Conservation (phyloP, 2,329 filamentous ascomycete genomes). For the Aureobasidium sp. region DNA sequence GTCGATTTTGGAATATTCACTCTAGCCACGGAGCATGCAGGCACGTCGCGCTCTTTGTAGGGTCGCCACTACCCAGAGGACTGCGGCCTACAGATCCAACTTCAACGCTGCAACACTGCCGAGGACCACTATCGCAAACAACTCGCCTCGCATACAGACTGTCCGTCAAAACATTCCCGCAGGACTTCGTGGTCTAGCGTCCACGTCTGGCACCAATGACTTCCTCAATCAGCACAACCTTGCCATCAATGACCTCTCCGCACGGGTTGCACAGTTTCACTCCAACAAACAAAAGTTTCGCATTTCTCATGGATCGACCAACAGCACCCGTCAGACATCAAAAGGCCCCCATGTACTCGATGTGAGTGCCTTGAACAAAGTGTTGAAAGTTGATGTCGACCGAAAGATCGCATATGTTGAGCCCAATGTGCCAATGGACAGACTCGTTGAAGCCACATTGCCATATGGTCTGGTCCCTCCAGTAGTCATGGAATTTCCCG, state of each 20-base stretch:
- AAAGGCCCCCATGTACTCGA: conserved; percentile 43
- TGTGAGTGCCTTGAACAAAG: conserved; percentile 54
- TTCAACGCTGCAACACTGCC: background rate
- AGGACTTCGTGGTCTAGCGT: background rate
- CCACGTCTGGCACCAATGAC: background rate
- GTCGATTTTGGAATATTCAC: background rate
- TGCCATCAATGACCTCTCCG: conserved; percentile 39
- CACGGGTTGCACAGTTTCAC: conserved; percentile 43
- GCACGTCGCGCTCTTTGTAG: background rate
- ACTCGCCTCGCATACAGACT: background rate
- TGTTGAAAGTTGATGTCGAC: conserved; percentile 51
- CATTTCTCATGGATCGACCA: conserved; percentile 71
- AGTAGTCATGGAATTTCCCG: conserved; percentile 64
- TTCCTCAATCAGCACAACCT: conserved; percentile 33
- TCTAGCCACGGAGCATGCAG: background rate
- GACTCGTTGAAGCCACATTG: conserved; percentile 51
- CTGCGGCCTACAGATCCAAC: background rate
- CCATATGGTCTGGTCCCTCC: conserved; percentile 50
- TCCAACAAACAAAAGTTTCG: conserved; percentile 53
- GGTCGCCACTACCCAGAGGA: conserved; percentile 1
- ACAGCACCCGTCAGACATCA: conserved; percentile 56
- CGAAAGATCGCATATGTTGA: conserved; percentile 55
- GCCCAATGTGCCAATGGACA: conserved; percentile 62
- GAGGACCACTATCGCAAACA: background rate
- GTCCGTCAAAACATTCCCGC: background rate